Evolutionary conservation across 2,329 filamentous ascomycete genomes (phyloP), one percentile per base, ranked within the genome.

Genomic region (Cladosporium sphaerospermum): DNA sequence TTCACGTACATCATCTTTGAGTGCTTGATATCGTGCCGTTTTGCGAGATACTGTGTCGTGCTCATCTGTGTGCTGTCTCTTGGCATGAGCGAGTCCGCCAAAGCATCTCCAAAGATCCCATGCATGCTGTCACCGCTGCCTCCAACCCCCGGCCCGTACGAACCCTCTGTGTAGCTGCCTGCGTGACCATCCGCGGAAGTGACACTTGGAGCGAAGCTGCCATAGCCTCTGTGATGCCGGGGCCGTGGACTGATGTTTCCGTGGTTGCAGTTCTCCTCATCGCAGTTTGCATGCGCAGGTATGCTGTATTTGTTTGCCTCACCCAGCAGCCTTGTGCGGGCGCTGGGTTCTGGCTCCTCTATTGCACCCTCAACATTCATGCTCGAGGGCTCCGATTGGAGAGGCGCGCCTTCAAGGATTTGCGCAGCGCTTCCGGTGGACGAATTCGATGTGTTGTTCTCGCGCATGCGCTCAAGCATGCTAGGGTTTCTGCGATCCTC

Each of bases 161-260:
- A 57, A 32, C 64, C 69, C 33, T 65, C 65, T 8, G 66, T 65
- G 56, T 67, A 71, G 6, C 61, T 56, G 23, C 67, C 67, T 9
- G 69, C 71, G 57, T 72, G 71, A 50, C 70, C 72, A 46, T 65
- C 57, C 59, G 16, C 67, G 69, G 66, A 63, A 59, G 60, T 56
- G 28, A 62, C 54, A 31, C 55, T 62, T 28, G 59, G 63, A 23
- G 60, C 60, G 28, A 65, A 64, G 54, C 62, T 78, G 71, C 78
- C 71, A 76, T 77, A 73, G 51, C 71, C 73, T 51, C 70, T 67
- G 3, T 77, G 75, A 46, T 78, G 81, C 43, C 71, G 72, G 0
- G 85, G 78, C 36, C 82, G 75, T 1, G 87, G 85, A 41, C 87
- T 89, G 64, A 91, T 89, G 13, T 86, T 87, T 61, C 88, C 88